Conservation (phyloP, 2,329 filamentous ascomycete genomes). For the Hypoxylon sp. region DNA sequence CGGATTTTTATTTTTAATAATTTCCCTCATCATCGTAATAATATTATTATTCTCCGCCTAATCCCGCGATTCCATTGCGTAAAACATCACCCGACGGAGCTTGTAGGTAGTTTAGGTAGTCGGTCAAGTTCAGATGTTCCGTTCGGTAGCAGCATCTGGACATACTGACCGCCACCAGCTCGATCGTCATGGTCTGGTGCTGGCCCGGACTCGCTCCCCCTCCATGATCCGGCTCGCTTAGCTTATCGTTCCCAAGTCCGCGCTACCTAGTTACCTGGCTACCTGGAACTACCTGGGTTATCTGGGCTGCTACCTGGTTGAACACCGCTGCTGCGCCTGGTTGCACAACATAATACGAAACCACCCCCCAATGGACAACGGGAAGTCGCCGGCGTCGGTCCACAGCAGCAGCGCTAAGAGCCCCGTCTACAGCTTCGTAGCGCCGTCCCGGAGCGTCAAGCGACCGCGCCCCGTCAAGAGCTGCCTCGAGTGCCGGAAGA, state of each 20-base stretch:
- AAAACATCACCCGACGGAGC: constrained; percentile 10
- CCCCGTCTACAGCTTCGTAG: constrained; percentile 41
- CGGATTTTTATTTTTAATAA: constrained; percentile 12
- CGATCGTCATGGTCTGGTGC: constrained; percentile 34
- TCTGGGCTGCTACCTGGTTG: background rate
- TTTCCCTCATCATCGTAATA: constrained; percentile 19
- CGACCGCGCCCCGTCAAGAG: constrained; percentile 53
- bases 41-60: constrained; percentile 17
- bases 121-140: constrained; percentile 33
- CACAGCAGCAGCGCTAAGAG: constrained; percentile 36
- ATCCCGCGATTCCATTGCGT: constrained; percentile 18
- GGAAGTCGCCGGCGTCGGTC: constrained; percentile 40
- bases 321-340: constrained; percentile 6
- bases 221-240: constrained; percentile 35
- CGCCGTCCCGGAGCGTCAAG: constrained; percentile 48
- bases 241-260: constrained; percentile 15
- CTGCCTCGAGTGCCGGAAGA: constrained; percentile 56
- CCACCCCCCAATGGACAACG: constrained; percentile 41
- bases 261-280: background rate
- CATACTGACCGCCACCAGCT: constrained; percentile 13
- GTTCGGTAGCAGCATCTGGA: constrained; percentile 31
- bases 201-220: constrained; percentile 32
- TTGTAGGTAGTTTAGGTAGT: constrained; percentile 11
- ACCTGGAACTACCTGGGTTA: background rate
- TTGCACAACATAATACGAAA: constrained; percentile 9